Percentiles rank a stretch among this genome's conserved stretches.
Conservation (phyloP, 2,329 filamentous ascomycete genomes). For the Seiridium unicorne region DNA sequence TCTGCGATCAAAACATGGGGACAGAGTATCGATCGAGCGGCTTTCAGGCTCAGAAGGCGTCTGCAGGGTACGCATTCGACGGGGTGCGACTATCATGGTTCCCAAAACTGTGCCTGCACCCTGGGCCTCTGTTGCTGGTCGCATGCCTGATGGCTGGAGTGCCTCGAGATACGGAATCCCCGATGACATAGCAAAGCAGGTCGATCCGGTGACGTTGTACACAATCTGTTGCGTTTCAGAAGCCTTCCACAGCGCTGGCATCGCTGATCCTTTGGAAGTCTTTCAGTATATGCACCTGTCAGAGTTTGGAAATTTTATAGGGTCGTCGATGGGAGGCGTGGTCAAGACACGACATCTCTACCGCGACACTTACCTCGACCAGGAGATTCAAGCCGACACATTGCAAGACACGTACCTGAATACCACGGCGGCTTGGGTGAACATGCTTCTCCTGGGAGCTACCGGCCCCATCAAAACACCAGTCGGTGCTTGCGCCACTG, state of each 20-base stretch:
- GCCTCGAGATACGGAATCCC: slow-evolving; percentile 31
- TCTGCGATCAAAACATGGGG: background rate
- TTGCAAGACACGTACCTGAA: slow-evolving; percentile 34
- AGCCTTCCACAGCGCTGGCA: slow-evolving; percentile 29
- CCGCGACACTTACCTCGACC: slow-evolving; percentile 25
- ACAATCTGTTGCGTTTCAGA: slow-evolving; percentile 27
- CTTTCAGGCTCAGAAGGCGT: background rate
- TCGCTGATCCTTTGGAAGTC: slow-evolving; percentile 28
- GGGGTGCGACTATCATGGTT: slow-evolving; percentile 16
- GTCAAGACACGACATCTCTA: slow-evolving; percentile 23
- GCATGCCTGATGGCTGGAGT: slow-evolving; percentile 33
- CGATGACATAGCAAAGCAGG: slow-evolving; percentile 31
- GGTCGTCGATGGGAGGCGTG: slow-evolving; percentile 27
- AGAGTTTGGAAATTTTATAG: slow-evolving; percentile 33
- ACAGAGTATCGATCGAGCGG: background rate
- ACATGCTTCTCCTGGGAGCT: slow-evolving; percentile 35
- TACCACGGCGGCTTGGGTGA: slow-evolving; percentile 33
- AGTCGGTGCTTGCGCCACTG: slow-evolving; percentile 34
- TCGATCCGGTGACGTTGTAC: slow-evolving; percentile 32
- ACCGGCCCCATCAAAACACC: slow-evolving; percentile 33
- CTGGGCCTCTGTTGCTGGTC: slow-evolving; percentile 24
- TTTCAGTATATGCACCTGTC: slow-evolving; percentile 32
- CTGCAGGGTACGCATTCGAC: slow-evolving; percentile 19
- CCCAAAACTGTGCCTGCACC: slow-evolving; percentile 26
- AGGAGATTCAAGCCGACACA: slow-evolving; percentile 28